These are phyloP conservation scores for Ploettnerulaceae sp. DNA, from an alignment of 2,329 filamentous ascomycete genomes.

Conservation along the genomic window DNA sequence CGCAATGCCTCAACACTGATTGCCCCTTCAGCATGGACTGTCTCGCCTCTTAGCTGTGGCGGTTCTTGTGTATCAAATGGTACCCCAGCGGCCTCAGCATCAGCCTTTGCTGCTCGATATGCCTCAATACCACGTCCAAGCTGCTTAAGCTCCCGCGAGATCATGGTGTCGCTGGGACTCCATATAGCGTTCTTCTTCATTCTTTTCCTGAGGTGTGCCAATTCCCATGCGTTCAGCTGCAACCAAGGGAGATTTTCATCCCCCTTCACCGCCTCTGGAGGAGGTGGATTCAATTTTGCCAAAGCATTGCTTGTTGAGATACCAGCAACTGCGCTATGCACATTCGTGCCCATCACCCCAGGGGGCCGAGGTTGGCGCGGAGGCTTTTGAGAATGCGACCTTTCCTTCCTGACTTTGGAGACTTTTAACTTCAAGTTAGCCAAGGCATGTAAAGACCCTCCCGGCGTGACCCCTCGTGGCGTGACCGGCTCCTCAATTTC, in stretches of 20 bases:
- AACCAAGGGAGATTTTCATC: conserved; percentile 60
- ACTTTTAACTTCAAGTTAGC: conserved; percentile 32
- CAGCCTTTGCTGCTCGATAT: conserved; percentile 56
- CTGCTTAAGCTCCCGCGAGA: conserved; percentile 68
- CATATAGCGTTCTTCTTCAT: conserved; percentile 92
- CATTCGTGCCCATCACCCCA: conserved; percentile 34
- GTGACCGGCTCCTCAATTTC: conserved; percentile 34
- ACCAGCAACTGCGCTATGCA: conserved; percentile 34
- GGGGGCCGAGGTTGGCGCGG: conserved; percentile 30
- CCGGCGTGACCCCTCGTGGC: conserved; percentile 25
- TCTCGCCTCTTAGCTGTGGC: conserved; percentile 32
- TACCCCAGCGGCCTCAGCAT: conserved; percentile 61
- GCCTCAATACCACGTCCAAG: conserved; percentile 63
- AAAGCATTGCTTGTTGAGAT: conserved; percentile 36
- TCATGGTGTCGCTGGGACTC: conserved; percentile 83
- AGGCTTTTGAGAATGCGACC: conserved; percentile 21
- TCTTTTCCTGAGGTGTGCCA: conserved; percentile 67
- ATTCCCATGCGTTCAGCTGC: conserved; percentile 58
- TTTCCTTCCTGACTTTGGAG: conserved; percentile 21
- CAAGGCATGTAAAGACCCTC: conserved; percentile 14
- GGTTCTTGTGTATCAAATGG: conserved; percentile 46
- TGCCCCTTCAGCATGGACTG: conserved; percentile 54
- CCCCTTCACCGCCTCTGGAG: conserved; percentile 53
- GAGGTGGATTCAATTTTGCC: conserved; percentile 48
- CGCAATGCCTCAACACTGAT: conserved; percentile 48